Base-by-base conservation (phyloP, 2,329 filamentous ascomycete species). In the Fusarium miscanthi region DNA sequence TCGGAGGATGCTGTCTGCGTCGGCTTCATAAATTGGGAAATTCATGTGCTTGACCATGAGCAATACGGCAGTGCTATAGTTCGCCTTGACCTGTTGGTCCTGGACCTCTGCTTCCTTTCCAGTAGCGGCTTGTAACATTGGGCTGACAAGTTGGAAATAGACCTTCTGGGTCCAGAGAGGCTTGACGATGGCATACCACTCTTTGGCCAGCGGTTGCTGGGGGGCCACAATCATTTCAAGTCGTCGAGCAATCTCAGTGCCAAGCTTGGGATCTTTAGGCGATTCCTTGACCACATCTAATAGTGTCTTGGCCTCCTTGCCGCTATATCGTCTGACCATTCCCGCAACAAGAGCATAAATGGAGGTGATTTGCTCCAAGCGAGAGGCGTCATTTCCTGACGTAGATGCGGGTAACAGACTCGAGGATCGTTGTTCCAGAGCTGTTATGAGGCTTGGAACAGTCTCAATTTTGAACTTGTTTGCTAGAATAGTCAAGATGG, bases 11-110 rank as follows among this genome's bases (percentile, higher is more conserved):
- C 80, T 77, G 8, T 81, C 81, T 2, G 84, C 79, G 53, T 90
- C 87, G 21, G 85, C 83, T 46, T 88, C 83, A 76, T 88, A 90
- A 23, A 88, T 83, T 4, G 82, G 76, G 58, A 85, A 88, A 23
- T 79, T 80, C 63, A 89, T 83, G 74, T 88, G 84, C 66, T 83
- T 85, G 12, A 88, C 79, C 51, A 87, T 81, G 1, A 85, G 80
- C 9, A 90, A 81, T 10, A 86, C 82, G 6, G 83, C 84, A 33
- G 88, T 81, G 35, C 86, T 83, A 57, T 84, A 85, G 66, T 85
- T 85, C 3, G 78, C 80, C 66, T 77, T 81, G 58, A 72, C 66
- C 13, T 73, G 73, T 19, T 76, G 79, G 40, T 78, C 79, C 23
- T 76, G 73, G 8, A 76, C 63, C 12, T 77, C 70, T 27, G 80